Evolutionary conservation across 495 filamentous ascomycete genomes (phyloP), one percentile per base, ranked within the genome.

Genomic region (Aspergillus funiculosus): DNA sequence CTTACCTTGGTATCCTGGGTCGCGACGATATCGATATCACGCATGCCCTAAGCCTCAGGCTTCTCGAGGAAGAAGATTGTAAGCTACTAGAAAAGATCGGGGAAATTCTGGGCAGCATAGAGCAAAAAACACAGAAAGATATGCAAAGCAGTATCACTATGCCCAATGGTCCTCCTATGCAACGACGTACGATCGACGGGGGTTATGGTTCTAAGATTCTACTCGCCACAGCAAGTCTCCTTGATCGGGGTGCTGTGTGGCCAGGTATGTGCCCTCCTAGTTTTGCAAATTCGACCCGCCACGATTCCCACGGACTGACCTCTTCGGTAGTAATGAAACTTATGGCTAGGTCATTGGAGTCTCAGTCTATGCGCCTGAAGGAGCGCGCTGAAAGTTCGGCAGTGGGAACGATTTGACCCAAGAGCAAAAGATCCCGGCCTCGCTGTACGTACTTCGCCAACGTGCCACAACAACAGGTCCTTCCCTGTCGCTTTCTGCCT

Each of bases 241-340:
- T 98, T 46, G 89, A 92, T 50, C 83, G 88, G 61, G 85, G 86
- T 49, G 81, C 86, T 53, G 86, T 95, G 11, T 98, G 91, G 91
- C 91, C 91, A 63, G 81, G 88, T 91, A 73, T 71, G 79, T 71
- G 24, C 17, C 7, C 15, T 19, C 4, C 13, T 9, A 11, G 40
- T 7, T 24, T 19, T 7, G 3, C 28, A 26, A 6, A 42, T 14
- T 28, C 1, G n/a, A 20, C 8, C 8, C 28, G 11, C 1, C 40
- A n/a, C n/a, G n/a, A n/a, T n/a, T n/a, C n/a, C n/a, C n/a, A 46
- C 68, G 74, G 60, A 76, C 53, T 9, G 41, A 26, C 11, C 25
- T 27, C 13, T 53, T 14, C 4, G 11, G 2, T 15, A 87, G 89
- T 95, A 21, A 91, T 87, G 39, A 85, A 85, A 52, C 72, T 94